phyloP scores from a whole-genome alignment of 140 eudicot genomes.

The Flaveria floridana region DNA sequence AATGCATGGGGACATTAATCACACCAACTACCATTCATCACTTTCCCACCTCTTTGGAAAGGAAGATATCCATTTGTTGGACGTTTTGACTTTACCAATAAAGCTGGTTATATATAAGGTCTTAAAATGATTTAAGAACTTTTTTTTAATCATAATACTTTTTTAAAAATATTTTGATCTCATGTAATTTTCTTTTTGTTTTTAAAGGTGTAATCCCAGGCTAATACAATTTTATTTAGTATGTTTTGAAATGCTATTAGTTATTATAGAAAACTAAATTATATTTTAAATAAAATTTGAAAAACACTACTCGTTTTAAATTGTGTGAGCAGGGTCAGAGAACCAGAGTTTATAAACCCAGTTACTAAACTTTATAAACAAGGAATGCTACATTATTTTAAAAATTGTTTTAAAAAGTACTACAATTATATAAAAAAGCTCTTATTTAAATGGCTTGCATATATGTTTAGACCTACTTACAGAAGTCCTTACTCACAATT shows the following conservation, averaged over 20 bases:
- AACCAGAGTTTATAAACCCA: neutral
- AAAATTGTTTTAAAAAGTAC: too few relatives aligned
- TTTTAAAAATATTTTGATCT: neutral
- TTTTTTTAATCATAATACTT: neutral
- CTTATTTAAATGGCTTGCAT: neutral
- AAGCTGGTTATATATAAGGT: neutral
- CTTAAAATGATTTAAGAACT: neutral
- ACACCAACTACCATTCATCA: constrained; percentile 28
- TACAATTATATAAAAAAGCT: neutral
- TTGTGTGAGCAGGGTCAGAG: neutral
- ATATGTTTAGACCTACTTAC: neutral
- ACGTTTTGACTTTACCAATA: neutral
- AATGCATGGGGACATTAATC: constrained; percentile 18
- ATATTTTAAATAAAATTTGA: neutral
- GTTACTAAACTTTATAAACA: neutral
- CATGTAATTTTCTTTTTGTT: neutral
- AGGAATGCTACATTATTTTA: too few relatives aligned
- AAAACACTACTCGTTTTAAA: neutral
- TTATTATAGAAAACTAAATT: neutral
- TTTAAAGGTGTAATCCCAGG: neutral
- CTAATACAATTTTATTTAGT: neutral
- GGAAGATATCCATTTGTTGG: neutral
- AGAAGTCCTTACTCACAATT: neutral
- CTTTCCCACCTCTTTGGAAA: constrained; percentile 7
- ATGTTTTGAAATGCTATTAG: neutral